Evolutionary conservation across 805 yeast species (phyloP), one percentile per base, ranked within the genome.

Genomic region (Lipomyces anomalus): DNA sequence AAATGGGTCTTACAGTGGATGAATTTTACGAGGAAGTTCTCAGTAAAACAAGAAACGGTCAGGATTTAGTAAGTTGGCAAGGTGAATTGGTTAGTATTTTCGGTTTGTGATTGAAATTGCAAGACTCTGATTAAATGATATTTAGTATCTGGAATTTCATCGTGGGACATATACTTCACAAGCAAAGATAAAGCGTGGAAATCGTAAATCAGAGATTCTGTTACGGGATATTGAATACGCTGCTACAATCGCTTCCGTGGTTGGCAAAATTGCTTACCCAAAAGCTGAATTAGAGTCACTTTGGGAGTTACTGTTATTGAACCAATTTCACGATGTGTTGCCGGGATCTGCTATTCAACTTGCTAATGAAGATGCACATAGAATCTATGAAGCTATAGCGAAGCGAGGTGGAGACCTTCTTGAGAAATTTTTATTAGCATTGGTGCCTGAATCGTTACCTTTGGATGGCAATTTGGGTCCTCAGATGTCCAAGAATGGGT

Each of bases 81-180:
- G 97, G 97, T 37, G 97, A 89, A 63, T 73, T 89, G n/a, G n/a
- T n/a, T n/a, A n/a, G n/a, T n/a, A n/a, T n/a, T n/a, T n/a, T n/a
- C n/a, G n/a, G n/a, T n/a, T n/a, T n/a, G n/a, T n/a, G n/a, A n/a
- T n/a, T n/a, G n/a, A n/a, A n/a, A n/a, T n/a, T n/a, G n/a, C n/a
- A n/a, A n/a, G n/a, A n/a, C n/a, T n/a, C n/a, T n/a, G n/a, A n/a
- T n/a, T n/a, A n/a, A n/a, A n/a, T n/a, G n/a, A n/a, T n/a, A n/a
- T n/a, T n/a, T n/a, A n/a, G 43, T 89, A 89, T 65, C 74, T 89
- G 58, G 97, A 89, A 66, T 89, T 82, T 68, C 97, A 89, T 64
- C 79, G 97, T 61, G 97, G 97, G 43, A 90, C 97, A 0, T 89
- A 89, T 63, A 90, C 97, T 3, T 77, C 95, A 1, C 97, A 89